Evolutionary conservation across 192 early-diverging fungal species (phyloP), one percentile per base, ranked within the genome.

Genomic region (Thamnidium elegans): DNA sequence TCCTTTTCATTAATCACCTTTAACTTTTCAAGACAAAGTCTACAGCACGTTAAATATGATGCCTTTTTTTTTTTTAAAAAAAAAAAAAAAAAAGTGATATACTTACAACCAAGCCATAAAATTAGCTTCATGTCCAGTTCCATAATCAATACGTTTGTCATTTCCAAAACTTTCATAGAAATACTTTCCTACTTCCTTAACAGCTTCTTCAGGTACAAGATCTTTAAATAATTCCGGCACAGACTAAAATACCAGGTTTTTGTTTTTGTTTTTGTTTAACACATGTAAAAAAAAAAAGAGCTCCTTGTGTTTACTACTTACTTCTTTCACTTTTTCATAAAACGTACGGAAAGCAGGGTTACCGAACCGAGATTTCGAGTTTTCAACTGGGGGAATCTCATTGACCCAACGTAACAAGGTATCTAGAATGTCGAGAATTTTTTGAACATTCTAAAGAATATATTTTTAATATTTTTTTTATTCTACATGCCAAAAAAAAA

Each of bases 51-150:
- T 19, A 9, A 59, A 59, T 39, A 58, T 54, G n/a, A 34, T 61
- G 45, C 17, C 20, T 44, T 47, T 20, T 36, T 51, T 17, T 21
- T 3, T n/a, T 26, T 26, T 2, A 26, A 55, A 66, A 15, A 31
- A 14, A 58, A 17, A 0, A 26, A 26, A 55, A 66, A 15, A 31
- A 14, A 58, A 17, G 2, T 50, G 46, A 15, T 21, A 1, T 44
- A 77, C 78, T 76, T 83, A 86, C 61, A 99, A 77, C 71, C 91
- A 95, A 7, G 85, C 86, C 46, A 94, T 80, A 59, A 99, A 97
- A 64, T 90, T 93, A 6, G 90, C 87, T 79, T 99, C 96, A 63
- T 99, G 96, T 8, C 96, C 95, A 4, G 94, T 95, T 26, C 97
- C 97, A 80, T 97, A 99, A 79, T 99, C 97, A 61, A 97, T 94